A percentile compares a stretch with the other conserved stretches of the same genome.
phyloP scores from a whole-genome alignment of 2,329 filamentous ascomycete species.

The Berkeleyomyces basicola region DNA sequence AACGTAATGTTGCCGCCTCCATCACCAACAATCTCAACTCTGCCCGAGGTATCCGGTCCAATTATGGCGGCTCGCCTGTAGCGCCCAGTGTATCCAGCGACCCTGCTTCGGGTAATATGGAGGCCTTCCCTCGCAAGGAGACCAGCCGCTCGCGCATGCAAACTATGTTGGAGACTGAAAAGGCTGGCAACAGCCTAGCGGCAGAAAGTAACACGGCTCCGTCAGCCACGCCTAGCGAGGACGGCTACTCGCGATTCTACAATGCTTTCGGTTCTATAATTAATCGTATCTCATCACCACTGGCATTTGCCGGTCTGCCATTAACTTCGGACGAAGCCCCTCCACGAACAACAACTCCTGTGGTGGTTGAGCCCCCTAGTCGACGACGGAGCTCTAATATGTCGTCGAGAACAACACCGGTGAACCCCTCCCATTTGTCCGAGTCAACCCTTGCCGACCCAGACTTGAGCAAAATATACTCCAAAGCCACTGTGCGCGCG shows the following conservation, averaged over 20 bases:
- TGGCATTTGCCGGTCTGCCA: constrained; percentile 86
- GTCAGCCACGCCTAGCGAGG: constrained; percentile 31
- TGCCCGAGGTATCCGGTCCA: constrained; percentile 59
- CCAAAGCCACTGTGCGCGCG: constrained; percentile 65
- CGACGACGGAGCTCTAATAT: constrained; percentile 15
- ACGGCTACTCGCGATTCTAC: constrained; percentile 82
- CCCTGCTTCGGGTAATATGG: constrained; percentile 54
- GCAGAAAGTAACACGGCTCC: neutral
- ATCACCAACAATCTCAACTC: constrained; percentile 81
- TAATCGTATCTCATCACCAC: constrained; percentile 71
- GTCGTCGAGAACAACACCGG: constrained; percentile 7
- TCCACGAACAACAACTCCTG: neutral
- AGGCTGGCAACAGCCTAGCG: constrained; percentile 31
- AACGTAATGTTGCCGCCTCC: constrained; percentile 57
- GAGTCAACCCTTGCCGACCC: constrained; percentile 32
- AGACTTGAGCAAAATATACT: constrained; percentile 71
- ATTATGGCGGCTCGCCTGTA: constrained; percentile 48
- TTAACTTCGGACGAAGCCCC: constrained; percentile 39
- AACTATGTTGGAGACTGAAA: constrained; percentile 37
- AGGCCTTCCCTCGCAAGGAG: constrained; percentile 35
- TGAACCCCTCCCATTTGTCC: constrained; percentile 4
- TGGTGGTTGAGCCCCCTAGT: neutral
- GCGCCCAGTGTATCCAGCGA: constrained; percentile 59
- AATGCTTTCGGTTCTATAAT: constrained; percentile 79
- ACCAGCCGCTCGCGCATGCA: constrained; percentile 35